Percentiles rank a stretch among this genome's conserved stretches.
Evolutionary conservation across 495 filamentous ascomycete genomes (phyloP).

Genomic region (Rhypophila decipiens): DNA sequence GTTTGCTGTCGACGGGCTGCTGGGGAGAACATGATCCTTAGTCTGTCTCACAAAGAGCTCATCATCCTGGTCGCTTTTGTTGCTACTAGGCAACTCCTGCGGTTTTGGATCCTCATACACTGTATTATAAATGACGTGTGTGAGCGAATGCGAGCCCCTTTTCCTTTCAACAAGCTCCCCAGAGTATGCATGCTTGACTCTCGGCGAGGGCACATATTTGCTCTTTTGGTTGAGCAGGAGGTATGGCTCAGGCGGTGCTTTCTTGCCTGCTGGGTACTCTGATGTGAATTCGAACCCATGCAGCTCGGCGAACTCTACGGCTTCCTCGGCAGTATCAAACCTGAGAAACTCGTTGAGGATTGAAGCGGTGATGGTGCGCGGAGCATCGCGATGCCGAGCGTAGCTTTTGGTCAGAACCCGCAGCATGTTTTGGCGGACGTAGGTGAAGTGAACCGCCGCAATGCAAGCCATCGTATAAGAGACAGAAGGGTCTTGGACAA

Average conservation of each 20-base stretch:
- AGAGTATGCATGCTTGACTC: slow-evolving; percentile 38
- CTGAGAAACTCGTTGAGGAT: slow-evolving; percentile 60
- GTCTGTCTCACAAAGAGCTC: slow-evolving; percentile 27
- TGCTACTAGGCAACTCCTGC: neutral
- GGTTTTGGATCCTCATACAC: slow-evolving; percentile 28
- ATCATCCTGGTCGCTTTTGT: neutral
- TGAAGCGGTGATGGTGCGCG: slow-evolving; percentile 67
- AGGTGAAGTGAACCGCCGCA: slow-evolving; percentile 83
- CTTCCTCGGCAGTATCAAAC: slow-evolving; percentile 69
- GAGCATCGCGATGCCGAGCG: slow-evolving; percentile 57
- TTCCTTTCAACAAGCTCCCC: slow-evolving; percentile 42
- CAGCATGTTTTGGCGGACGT: slow-evolving; percentile 69
- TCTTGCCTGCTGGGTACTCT: slow-evolving; percentile 21
- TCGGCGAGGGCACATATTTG: slow-evolving; percentile 27
- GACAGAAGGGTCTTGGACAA: slow-evolving; percentile 61
- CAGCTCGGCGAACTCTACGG: slow-evolving; percentile 59
- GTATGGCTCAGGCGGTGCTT: slow-evolving; percentile 43
- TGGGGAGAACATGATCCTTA: no score
- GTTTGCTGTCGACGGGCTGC: no score
- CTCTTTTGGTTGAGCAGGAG: slow-evolving; percentile 36
- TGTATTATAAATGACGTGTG: slow-evolving; percentile 38
- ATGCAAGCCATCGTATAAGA: slow-evolving; percentile 93
- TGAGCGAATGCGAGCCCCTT: slow-evolving; percentile 32
- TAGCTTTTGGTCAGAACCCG: slow-evolving; percentile 57
- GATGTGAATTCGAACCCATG: slow-evolving; percentile 57